Conservation (phyloP, 192 early-diverging fungal genomes). For the Haplosporangium gracile region DNA sequence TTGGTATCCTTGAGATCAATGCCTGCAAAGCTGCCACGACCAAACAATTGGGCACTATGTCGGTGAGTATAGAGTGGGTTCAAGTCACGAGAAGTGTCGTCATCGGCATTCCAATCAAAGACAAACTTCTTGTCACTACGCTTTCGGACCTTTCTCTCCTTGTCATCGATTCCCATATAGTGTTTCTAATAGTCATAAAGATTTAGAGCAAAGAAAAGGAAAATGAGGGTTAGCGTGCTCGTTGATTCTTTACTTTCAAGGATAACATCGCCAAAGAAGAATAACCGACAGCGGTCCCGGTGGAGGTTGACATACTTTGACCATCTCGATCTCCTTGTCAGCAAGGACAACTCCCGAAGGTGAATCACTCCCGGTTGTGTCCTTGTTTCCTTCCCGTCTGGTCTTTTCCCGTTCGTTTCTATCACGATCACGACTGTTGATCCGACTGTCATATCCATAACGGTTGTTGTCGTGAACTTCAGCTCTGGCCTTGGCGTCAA, state of each 20-base stretch:
- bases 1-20: conserved; percentile 86
- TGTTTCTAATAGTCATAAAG: conserved; percentile 65
- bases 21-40: conserved; percentile 89
- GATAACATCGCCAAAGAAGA: background rate
- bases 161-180: conserved; percentile 87
- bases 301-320: conserved; percentile 27
- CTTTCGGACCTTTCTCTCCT: conserved; percentile 80
- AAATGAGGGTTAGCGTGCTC: background rate
- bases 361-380: conserved; percentile 9
- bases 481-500: conserved; percentile 65
- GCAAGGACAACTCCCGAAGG: conserved; percentile 33
- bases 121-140: conserved; percentile 97
- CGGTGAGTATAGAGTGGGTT: conserved; percentile 90
- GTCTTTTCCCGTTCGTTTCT: conserved; percentile 9
- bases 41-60: conserved; percentile 82
- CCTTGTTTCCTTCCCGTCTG: conserved; percentile 1
- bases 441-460: conserved; percentile 50
- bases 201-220: background rate
- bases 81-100: conserved; percentile 95
- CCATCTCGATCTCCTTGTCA: conserved; percentile 45
- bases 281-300: background rate
- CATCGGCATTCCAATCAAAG: conserved; percentile 96
- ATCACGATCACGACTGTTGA: conserved; percentile 31
- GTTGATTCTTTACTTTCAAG: background rate
- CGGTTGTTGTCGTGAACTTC: conserved; percentile 58